Evolutionary conservation across 306 rosid genomes (phyloP), one percentile per base, ranked within the genome.

Genomic region (Cicer yamashitae): DNA sequence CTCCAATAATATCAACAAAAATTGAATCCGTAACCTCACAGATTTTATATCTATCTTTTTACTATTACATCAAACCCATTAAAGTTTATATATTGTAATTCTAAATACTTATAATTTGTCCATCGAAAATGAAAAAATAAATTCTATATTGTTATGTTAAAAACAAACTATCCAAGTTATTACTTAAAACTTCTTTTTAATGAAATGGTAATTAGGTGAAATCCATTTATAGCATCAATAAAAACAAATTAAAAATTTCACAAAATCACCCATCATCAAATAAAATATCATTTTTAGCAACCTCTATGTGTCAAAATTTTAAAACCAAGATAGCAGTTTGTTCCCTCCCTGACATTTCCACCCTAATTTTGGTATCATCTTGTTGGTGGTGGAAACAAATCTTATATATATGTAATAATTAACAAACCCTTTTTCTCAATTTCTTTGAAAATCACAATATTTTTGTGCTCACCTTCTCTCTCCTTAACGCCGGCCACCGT

Each of bases 331-430:
- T 22, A 51, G 56, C 20, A 47, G 14, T n/a, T 14, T 56, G 64
- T 47, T 73, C 57, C 58, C 54, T 65, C 75, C 54, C 8, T 75
- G 12, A 25, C 67, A 50, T 69, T 44, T 60, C 74, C 76, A 69
- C 54, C 74, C 22, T 17, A 52, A 48, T 45, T 81, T 76, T 76
- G n/a, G 59, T 12, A 20, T 39, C 12, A 14, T 56, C 22, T 17
- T 15, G 41, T 45, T 63, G 66, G 70, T 0, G 62, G 38, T 63
- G 60, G 25, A 43, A 61, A 6, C 14, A 17, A 8, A 14, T 20
- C 22, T 71, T 56, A 67, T 60, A 70, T 52, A 50, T 30, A 81
- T 50, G 15, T 22, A 15, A 52, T 30, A 81, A 60, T 56, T 22
- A 15, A 52, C 52, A 7, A 68, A 45, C 14, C 13, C 0, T 12